phyloP scores from a whole-genome alignment of 129 eudicot species.

The Kitagawia praeruptora region DNA sequence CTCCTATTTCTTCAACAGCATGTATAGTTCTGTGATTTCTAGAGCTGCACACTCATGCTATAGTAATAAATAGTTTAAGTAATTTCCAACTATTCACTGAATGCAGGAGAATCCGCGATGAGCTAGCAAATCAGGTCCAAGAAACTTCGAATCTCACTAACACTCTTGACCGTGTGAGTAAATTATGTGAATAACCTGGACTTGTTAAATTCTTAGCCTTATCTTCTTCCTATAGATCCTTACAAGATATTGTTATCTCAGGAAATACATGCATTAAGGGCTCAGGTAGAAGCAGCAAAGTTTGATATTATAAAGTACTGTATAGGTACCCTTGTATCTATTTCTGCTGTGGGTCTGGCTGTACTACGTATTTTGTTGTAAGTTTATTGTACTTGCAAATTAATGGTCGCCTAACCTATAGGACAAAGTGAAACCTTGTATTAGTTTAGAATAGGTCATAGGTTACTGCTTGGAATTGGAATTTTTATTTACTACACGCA shows the following conservation, averaged over 20 bases:
- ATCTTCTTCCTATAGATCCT: background rate
- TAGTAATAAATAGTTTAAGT: background rate
- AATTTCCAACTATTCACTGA: background rate
- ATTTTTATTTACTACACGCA: background rate
- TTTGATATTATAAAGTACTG: slow-evolving; percentile 90
- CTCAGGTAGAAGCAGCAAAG: slow-evolving; percentile 84
- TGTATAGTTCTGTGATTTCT: background rate
- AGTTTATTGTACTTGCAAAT: background rate
- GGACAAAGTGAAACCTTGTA: background rate
- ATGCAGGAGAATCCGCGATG: slow-evolving; percentile 92
- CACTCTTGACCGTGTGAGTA: slow-evolving; percentile 85
- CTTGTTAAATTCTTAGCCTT: background rate
- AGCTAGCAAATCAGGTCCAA: slow-evolving; percentile 73
- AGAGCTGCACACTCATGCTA: background rate
- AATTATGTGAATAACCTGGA: background rate
- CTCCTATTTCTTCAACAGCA: background rate
- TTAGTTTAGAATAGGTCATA: background rate
- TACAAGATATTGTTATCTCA: slow-evolving; percentile 12
- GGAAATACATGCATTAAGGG: slow-evolving; percentile 79
- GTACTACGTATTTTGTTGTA: slow-evolving; percentile 64
- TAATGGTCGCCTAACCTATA: background rate
- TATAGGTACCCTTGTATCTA: slow-evolving; percentile 86
- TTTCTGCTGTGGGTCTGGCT: slow-evolving; percentile 86
- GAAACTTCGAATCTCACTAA: slow-evolving; percentile 79
- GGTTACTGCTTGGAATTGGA: background rate